Base-by-base conservation (phyloP, 768 basidiomycete species). In the Hysterangium stoloniferum region DNA sequence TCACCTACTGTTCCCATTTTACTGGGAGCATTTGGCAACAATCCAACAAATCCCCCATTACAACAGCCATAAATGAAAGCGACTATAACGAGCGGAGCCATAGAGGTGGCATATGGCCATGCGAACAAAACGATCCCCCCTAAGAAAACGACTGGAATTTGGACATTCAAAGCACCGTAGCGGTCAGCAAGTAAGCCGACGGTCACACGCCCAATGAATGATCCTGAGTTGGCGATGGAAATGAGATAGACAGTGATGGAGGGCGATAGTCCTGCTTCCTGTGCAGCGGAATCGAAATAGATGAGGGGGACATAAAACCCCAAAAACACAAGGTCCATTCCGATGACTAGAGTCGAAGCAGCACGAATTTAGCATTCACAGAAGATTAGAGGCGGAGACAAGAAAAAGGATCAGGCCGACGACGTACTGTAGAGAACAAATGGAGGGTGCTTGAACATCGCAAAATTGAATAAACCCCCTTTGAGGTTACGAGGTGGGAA, bases 171-270 rank as follows among this genome's bases (percentile, higher is more conserved):
- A 0, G 77, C 62, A 12, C 87, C 87, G 19, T 36, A 24, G 31
- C 1, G 7, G 63, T 87, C 85, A 1, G 75, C 74, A 1, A 81
- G 42, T 24, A 71, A 45, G 8, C 84, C 85, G 0, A 73, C 71
- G 1, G 63, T 43, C 37, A 80, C 66, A 11, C 88, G 76, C 4
- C 84, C 85, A 22, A 84, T 66, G 2, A 79, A 67, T 1, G 81
- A 82, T 31, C 75, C 69, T 0, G 75, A 81, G 57, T 90, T 90
- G 3, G 79, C 77, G 45, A 89, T 76, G 0, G 85, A 69, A 9
- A 85, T 64, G 11, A 84, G 67, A 57, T 87, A 87, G 61, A 82
- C 79, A 0, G 78, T 66, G 45, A 85, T 75, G 32, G 74, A 63
- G 0, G 60, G 54, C 2, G 71, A 62, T 35, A 85, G 63, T 1